Evolutionary conservation across 2,329 filamentous ascomycete genomes (phyloP), one percentile per base, ranked within the genome.

Genomic region (Penicillium crustosum): DNA sequence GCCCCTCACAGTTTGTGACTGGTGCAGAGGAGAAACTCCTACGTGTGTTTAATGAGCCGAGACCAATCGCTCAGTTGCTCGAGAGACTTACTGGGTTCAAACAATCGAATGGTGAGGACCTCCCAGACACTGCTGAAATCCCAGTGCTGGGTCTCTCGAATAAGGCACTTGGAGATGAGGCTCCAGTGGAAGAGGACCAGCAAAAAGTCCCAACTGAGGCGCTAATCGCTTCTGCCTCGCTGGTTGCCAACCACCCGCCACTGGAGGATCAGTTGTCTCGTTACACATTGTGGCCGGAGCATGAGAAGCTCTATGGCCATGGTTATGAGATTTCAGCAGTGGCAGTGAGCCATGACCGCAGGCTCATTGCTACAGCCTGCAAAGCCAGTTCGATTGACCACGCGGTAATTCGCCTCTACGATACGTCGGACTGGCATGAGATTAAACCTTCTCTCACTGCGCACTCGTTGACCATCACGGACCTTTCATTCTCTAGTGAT

Each of bases 1-100:
- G 86, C 8, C 75, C 83, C 8, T 82, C 85, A 8, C 89, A 88
- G 65, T 99, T 99, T 71, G 89, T 97, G 23, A 96, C 93, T 2
- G 94, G 94, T 7, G 94, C 94, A 3, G 94, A 99, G 65, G 94
- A 99, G 79, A 99, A 99, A 77, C 85, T 99, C n/a, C 85, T 99
- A 73, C 89, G 94, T 25, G 93, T 99, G 2, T 99, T 99, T 75
- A 88, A 89, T 69, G 88, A 96, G 75, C 94, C 94, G 6, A 89
- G 86, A 70, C 89, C 89, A 6, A 90, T 96, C 10, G 92, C 92
- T 0, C 81, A 83, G 19, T 82, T 97, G 65, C 82, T 97, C 3
- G 77, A 82, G 57, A 83, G 80, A 9, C 81, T 96, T 2, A 88
- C 87, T 61, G 86, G 83, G 6, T 86, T 91, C 57, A 73, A 78